Evolutionary conservation across 2,329 filamentous ascomycete genomes (phyloP), one percentile per base, ranked within the genome.

Genomic region (Ceratocystiopsis sp.): DNA sequence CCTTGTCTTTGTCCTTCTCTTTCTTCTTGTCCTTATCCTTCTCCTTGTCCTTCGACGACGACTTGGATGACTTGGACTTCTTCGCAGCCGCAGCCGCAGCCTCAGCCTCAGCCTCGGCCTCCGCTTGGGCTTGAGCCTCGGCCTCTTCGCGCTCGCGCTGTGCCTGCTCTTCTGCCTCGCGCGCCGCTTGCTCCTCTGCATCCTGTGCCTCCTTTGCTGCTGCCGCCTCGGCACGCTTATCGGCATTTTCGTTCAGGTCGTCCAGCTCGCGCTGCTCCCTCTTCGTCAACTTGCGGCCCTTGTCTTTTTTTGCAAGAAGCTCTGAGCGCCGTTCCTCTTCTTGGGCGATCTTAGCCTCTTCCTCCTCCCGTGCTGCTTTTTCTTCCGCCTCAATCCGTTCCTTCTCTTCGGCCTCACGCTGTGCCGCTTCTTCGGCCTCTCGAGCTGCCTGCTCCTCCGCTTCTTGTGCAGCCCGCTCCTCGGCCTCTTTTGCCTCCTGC

Each of bases 31-130:
- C 53, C 44, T 58, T 37, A 1, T 38, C 42, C 4, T 14, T 25
- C 10, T 43, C 49, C 43, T 57, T 57, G 33, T 34, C 63, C 53
- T 66, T 67, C 25, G 60, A 58, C 51, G 65, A 67, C 50, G 61
- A 62, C 46, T 61, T 61, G 37, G 43, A 29, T 2, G 25, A 43
- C 32, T 38, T 29, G 4, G 44, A 29, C 34, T 45, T 40, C 35
- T 45, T 45, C 16, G 44, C 25, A 29, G 25, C 6, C 2, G 25
- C 25, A 29, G 25, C 43, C 1, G n/a, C 35, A 15, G 37, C 43
- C 29, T 57, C 52, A 1, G 56, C 57, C 45, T 65, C 61, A 41
- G 60, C 59, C 13, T 59, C 60, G 33, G 60, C 57, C 40, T 59
- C 57, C 14, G 57, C 57, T 15, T 57, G n/a, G n/a, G n/a, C n/a